These are phyloP conservation scores for Anisogramma anomala DNA, from an alignment of 2,329 filamentous ascomycete species.

Conservation along the genomic window DNA sequence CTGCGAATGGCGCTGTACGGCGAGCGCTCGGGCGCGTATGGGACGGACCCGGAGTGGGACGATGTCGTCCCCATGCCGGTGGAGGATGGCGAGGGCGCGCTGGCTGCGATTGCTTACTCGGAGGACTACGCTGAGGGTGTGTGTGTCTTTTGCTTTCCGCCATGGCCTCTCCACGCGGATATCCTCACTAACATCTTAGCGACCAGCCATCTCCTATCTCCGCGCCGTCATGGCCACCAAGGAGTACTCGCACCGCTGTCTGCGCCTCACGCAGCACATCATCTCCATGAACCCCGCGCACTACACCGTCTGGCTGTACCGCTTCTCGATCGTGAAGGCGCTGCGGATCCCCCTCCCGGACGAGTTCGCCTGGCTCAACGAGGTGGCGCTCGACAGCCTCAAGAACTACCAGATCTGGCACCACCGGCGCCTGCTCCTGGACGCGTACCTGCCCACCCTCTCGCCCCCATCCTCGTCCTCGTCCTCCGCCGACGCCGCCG, in stretches of 20 bases:
- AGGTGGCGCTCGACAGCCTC: slow-evolving; percentile 67
- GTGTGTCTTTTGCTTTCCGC: neutral
- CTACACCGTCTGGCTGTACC: slow-evolving; percentile 98
- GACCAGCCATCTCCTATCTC: slow-evolving; percentile 75
- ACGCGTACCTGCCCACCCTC: too few relatives aligned
- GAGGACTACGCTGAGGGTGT: slow-evolving; percentile 74
- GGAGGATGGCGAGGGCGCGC: slow-evolving; percentile 69
- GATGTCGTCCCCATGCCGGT: slow-evolving; percentile 75
- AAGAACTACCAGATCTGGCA: slow-evolving; percentile 99
- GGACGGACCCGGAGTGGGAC: slow-evolving; percentile 65
- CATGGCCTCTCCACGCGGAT: slow-evolving; percentile 8
- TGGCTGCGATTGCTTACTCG: slow-evolving; percentile 87
- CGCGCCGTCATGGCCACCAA: slow-evolving; percentile 84
- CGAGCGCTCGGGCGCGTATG: slow-evolving; percentile 39
- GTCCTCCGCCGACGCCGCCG: too few relatives aligned
- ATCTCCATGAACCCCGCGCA: slow-evolving; percentile 92
- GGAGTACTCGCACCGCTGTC: slow-evolving; percentile 67
- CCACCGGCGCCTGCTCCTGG: slow-evolving; percentile 54
- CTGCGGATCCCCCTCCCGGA: slow-evolving; percentile 53
- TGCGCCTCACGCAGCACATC: slow-evolving; percentile 76
- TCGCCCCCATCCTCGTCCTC: too few relatives aligned
- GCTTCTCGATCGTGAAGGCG: slow-evolving; percentile 63
- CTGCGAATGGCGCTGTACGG: slow-evolving; percentile 43
- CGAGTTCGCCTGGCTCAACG: slow-evolving; percentile 80
- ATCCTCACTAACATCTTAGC: slow-evolving; percentile 1